These are phyloP conservation scores for Phytophthora megakarya DNA, from an alignment of 352 stramenopile genomes.

Conservation along the genomic window DNA sequence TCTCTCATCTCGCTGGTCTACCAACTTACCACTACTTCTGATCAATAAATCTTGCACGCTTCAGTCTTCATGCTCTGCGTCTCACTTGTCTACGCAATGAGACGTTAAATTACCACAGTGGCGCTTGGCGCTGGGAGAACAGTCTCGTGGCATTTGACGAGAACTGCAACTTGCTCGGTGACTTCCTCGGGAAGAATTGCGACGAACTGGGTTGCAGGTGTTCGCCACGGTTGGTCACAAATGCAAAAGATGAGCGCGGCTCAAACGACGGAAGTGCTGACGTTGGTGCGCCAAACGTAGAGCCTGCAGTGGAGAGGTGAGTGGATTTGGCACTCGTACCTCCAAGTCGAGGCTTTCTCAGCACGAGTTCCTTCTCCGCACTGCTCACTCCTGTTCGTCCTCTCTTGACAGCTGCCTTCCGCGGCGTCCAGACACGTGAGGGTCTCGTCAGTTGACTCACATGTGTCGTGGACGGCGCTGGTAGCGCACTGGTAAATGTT, in stretches of 20 bases:
- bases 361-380: conserved; percentile 50
- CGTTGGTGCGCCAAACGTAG: conserved; percentile 4
- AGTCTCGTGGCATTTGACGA: conserved; percentile 41
- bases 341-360: conserved; percentile 62
- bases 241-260: conserved; percentile 22
- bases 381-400: conserved; percentile 50
- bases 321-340: conserved; percentile 24
- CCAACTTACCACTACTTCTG: conserved; percentile 21
- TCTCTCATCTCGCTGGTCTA: conserved; percentile 25
- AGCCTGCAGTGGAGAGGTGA: conserved; percentile 21
- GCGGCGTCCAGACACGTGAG: conserved; percentile 52
- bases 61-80: conserved; percentile 14
- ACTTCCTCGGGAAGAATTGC: conserved; percentile 35
- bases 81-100: background rate
- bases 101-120: conserved; percentile 39
- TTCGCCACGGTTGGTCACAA: conserved; percentile 25
- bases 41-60: conserved; percentile 38
- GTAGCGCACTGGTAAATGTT: conserved; percentile 36
- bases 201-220: conserved; percentile 6
- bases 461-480: conserved; percentile 27
- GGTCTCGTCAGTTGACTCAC: conserved; percentile 55
- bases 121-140: conserved; percentile 54
- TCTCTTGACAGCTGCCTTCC: conserved; percentile 66
- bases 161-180: conserved; percentile 62
- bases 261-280: conserved; percentile 13